Base-by-base conservation (phyloP, 257 asterid species). In the Plantago elongata region DNA sequence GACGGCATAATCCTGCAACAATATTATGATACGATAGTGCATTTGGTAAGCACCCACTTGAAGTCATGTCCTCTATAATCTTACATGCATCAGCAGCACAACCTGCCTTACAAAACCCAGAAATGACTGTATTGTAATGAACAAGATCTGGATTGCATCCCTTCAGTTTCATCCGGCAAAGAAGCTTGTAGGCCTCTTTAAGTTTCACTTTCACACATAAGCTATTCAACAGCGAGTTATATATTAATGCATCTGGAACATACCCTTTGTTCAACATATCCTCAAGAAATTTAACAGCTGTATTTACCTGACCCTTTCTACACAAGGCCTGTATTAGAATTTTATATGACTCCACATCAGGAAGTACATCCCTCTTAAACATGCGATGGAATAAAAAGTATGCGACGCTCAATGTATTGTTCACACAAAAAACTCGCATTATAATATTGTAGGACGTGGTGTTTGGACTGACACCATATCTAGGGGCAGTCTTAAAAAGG, bases 241-340 rank as follows among this genome's bases (percentile, higher is more conserved):
- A 92, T 74, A 83, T 84, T 14, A 84, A 69, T 18, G 86, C 63
- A 76, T 92, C 96, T 0, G 99, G 97, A 62, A 86, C 81, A 57
- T 79, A 89, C 62, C 99, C 99, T 74, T 92, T 92, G 78, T 92
- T 92, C 79, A 89, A 55, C 97, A 92, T 92, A 75, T 92, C 99
- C 77, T 86, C 96, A 51, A 92, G 66, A 37, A 92, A 73, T 64
- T 89, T 88, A 57, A 84, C 88, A 30, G 97, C 99, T 67, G 64
- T 92, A 64, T 83, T 89, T 69, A 92, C 95, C 77, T 89, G 97
- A 67, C 96, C 83, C 83, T 84, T 92, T 75, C 99, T 79, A 69
- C 99, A 92, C 68, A 92, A 70, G 12, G 86, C 99, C 62, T 89
- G 99, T 78, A 92, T 86, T 55, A 92, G 74, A 60, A 84, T 89